Evolutionary conservation across 768 basidiomycete species (phyloP), one percentile per base, ranked within the genome.

Genomic region (Phlebiopsis gigantea): DNA sequence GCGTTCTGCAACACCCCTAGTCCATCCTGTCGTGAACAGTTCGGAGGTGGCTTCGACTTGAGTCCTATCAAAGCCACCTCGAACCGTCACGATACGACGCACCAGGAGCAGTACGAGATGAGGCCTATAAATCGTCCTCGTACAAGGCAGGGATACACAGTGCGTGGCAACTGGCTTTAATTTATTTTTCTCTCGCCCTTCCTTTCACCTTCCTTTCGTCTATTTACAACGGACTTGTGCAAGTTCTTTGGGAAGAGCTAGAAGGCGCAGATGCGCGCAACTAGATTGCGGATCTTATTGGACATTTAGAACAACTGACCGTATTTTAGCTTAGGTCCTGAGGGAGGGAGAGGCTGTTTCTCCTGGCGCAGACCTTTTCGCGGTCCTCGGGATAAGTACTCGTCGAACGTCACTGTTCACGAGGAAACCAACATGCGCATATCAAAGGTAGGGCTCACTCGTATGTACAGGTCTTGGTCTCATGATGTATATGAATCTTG

Each of bases 351-450:
- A 7, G 19, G 28, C 17, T 31, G 22, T 47, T 5, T 24, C 29
- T 39, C 50, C 50, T 55, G 45, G 54, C 54, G 54, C 54, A 55
- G 54, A 55, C 54, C 54, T 55, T 55, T 55, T 47, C 54, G 54
- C 47, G 54, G 54, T 55, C 54, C 46, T 47, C 54, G 30, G 54
- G 54, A 55, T 55, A 39, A 55, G 54, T 55, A 55, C 54, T 39
- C 54, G 31, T 34, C 21, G 26, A 22, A 24, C 2, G 2, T 31
- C 12, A 5, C 24, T 8, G 25, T 55, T 26, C 7, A 44, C 45
- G 54, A 25, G 54, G 54, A 55, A 55, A 55, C 54, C 30, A 55
- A 39, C 54, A 55, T 55, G 54, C 54, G 54, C 54, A 29, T 8
- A 9, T 24, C 34, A 39, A 10, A 39, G n/a, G n/a, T n/a, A n/a